These are phyloP conservation scores for Gigaspora rosea DNA, from an alignment of 192 early-diverging fungal species.

Conservation along the genomic window DNA sequence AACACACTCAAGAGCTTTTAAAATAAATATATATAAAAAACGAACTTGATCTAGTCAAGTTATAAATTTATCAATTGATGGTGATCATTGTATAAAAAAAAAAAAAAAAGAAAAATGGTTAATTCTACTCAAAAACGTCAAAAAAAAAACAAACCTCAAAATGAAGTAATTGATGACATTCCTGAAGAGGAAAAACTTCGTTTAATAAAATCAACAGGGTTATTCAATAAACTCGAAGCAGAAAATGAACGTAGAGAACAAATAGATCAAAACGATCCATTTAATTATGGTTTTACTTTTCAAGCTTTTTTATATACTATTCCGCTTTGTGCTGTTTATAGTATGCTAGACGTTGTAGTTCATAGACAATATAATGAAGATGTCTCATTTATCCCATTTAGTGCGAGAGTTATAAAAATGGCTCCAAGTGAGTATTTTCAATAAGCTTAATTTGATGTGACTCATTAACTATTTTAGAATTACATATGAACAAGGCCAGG, in stretches of 20 bases:
- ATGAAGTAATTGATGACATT: constrained; percentile 28
- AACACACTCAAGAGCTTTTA: too few species aligned
- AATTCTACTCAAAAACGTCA: constrained; percentile 1
- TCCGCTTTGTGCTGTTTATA: constrained; percentile 32
- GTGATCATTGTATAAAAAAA: constrained; percentile 2
- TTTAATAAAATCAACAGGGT: constrained; percentile 40
- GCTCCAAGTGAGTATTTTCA: constrained; percentile 20
- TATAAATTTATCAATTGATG: too few species aligned
- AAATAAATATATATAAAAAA: too few species aligned
- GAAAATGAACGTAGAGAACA: neutral
- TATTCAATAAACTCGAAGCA: constrained; percentile 33
- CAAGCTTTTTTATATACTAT: constrained; percentile 31
- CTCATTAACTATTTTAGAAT: neutral
- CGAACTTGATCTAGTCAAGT: too few species aligned
- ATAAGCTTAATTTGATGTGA: neutral
- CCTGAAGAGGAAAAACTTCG: constrained; percentile 39
- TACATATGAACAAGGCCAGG: neutral
- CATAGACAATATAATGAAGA: constrained; percentile 29
- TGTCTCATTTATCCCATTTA: constrained; percentile 13
- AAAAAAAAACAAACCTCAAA: neutral
- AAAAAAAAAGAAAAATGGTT: constrained; percentile 12
- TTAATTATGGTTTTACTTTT: neutral
- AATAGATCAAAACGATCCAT: neutral
- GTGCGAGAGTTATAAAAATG: constrained; percentile 3
- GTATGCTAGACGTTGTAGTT: constrained; percentile 27